phyloP scores from a whole-genome alignment of 2,329 filamentous ascomycete species.

The Botrytis squamosa region DNA sequence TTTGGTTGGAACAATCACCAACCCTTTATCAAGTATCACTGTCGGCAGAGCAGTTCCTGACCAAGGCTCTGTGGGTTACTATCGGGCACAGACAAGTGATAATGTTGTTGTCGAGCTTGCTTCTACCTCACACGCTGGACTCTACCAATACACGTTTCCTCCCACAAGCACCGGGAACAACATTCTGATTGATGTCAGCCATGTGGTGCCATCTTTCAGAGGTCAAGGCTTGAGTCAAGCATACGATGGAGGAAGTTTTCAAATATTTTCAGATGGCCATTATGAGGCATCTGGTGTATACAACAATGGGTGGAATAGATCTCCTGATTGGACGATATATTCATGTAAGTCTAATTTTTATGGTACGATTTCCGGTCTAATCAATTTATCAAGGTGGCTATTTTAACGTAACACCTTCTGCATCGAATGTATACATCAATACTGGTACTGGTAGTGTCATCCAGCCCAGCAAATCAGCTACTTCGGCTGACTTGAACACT shows the following conservation, averaged over 20 bases:
- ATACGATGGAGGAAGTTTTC: slow-evolving; percentile 60
- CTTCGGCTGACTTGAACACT: background rate
- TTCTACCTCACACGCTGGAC: slow-evolving; percentile 54
- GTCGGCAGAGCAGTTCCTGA: slow-evolving; percentile 53
- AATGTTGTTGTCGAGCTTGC: slow-evolving; percentile 57
- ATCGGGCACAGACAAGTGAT: slow-evolving; percentile 54
- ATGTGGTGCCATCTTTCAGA: slow-evolving; percentile 62
- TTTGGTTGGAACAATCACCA: slow-evolving; percentile 47
- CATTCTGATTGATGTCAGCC: slow-evolving; percentile 39
- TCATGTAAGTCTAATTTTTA: slow-evolving; percentile 52
- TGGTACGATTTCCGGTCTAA: slow-evolving; percentile 23
- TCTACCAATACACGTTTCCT: slow-evolving; percentile 63
- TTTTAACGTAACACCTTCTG: slow-evolving; percentile 30
- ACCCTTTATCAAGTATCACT: slow-evolving; percentile 57
- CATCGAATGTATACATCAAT: slow-evolving; percentile 35
- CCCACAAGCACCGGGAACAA: slow-evolving; percentile 24
- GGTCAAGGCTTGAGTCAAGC: slow-evolving; percentile 60
- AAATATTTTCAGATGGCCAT: slow-evolving; percentile 41
- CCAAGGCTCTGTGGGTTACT: slow-evolving; percentile 59
- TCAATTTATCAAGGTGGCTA: slow-evolving; percentile 29
- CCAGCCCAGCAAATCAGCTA: background rate
- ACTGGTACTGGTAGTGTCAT: slow-evolving; percentile 35
- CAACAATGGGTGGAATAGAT: slow-evolving; percentile 65
- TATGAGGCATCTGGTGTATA: slow-evolving; percentile 23
- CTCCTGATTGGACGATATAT: slow-evolving; percentile 60